These are phyloP conservation scores for Picea sitchensis DNA, from an alignment of 75 land plant species.

Conservation along the genomic window DNA sequence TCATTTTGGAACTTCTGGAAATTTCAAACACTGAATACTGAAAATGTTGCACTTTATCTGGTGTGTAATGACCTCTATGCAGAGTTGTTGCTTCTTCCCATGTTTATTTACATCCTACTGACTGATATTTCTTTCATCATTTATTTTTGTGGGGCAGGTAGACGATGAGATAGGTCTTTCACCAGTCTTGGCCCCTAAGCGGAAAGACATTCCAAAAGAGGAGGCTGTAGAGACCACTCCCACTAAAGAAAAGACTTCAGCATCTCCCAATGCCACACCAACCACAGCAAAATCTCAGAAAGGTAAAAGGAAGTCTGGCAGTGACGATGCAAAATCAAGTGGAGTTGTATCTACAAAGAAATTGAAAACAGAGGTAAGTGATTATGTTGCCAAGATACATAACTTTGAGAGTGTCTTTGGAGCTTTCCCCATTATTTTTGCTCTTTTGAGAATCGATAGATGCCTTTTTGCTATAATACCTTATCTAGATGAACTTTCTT, in stretches of 20 bases:
- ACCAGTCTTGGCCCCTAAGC: constrained; percentile 78
- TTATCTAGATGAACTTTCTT: not conserved
- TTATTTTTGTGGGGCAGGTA: constrained; percentile 15
- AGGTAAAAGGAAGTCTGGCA: constrained; percentile 73
- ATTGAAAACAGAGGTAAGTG: constrained; percentile 55
- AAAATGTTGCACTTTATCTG: not conserved
- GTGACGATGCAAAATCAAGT: constrained; percentile 63
- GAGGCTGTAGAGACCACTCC: constrained; percentile 78
- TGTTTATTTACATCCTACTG: no score
- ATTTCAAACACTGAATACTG: not conserved
- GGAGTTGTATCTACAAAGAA: constrained; percentile 57
- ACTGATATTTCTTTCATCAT: not conserved
- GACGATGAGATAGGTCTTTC: constrained; percentile 67
- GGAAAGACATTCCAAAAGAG: constrained; percentile 72
- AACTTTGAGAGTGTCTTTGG: no score
- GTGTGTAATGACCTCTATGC: not conserved
- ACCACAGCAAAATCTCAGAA: constrained; percentile 45
- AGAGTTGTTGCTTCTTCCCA: not conserved
- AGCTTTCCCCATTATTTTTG: no score
- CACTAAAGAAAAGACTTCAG: constrained; percentile 40
- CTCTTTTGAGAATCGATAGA: no score
- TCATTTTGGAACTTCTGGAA: not conserved
- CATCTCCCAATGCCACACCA: constrained; percentile 42
- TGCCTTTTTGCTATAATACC: no score
- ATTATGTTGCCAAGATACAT: not conserved